phyloP scores from a whole-genome alignment of 1,284 basidiomycete genomes.

The Tilletia walkeri region DNA sequence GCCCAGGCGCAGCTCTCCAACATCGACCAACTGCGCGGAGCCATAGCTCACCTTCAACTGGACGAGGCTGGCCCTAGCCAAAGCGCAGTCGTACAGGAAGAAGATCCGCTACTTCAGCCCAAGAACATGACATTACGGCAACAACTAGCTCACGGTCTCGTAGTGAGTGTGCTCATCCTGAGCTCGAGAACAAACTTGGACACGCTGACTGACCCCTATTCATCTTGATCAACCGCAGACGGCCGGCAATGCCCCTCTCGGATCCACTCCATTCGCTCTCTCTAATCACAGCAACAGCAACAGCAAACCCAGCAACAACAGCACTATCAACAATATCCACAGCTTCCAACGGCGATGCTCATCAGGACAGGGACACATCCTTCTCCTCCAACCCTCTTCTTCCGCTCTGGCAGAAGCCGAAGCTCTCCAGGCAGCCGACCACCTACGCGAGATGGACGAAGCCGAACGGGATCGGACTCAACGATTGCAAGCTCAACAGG shows the following conservation, averaged over 20 bases:
- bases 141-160: slow-evolving; percentile 4
- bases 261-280: no score
- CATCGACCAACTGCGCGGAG: neutral
- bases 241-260: no score
- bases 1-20: neutral
- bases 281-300: no score
- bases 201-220: neutral
- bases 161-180: neutral
- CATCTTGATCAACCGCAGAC: no score
- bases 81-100: neutral
- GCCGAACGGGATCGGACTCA: neutral
- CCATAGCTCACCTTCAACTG: neutral
- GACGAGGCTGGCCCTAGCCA: neutral
- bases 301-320: no score
- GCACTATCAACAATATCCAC: no score
- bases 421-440: neutral
- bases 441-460: neutral
- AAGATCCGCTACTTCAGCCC: neutral
- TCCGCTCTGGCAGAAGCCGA: slow-evolving; percentile 2
- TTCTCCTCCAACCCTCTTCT: slow-evolving; percentile 6
- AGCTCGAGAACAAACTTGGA: neutral
- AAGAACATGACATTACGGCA: slow-evolving; percentile 2
- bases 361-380: neutral
- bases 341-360: slow-evolving; percentile 2
- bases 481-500: neutral